Base-by-base conservation (phyloP, 2,329 filamentous ascomycete genomes). In the Colletotrichum musicola region DNA sequence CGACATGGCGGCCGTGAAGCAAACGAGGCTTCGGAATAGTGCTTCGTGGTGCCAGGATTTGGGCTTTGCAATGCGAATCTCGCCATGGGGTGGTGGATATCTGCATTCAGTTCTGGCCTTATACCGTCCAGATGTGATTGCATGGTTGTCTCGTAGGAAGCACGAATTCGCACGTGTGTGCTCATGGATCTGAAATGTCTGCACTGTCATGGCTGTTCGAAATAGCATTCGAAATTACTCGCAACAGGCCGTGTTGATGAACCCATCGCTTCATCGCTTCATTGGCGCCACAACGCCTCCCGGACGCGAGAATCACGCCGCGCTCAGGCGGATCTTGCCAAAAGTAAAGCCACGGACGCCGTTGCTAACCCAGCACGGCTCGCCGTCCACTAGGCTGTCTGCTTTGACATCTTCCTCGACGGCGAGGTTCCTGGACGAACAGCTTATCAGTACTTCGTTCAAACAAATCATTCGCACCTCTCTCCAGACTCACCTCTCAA, bases 341-440 rank as follows among this genome's bases (percentile, higher is more conserved):
- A 77, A 82, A 13, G 90, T 83, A 72, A 97, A 97, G 0, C 95
- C 95, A 71, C 92, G 87, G 1, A 95, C 92, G 0, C 93, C 94
- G 78, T 95, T 98, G 78, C 94, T 97, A 61, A 98, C 81, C 92
- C 94, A 97, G 70, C 95, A 92, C 61, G 90, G 85, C 78, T 98
- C 95, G 1, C 91, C 93, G 71, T 93, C 84, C 4, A 84, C 76
- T 13, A 97, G 78, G 6, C 89, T 89, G 13, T 85, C 81, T 2
- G 82, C 83, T n/a, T 78, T 78, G 16, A 97, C 83, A 3, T 82
- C 78, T 71, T 89, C 86, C 75, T 97, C 92, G 35, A 85, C 83
- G 61, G 88, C 94, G 51, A 96, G 81, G 0, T 80, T 81, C 66
- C 85, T 88, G 56, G 50, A 25, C 27, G 50, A 42, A 74, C 46